Conservation (phyloP, 108 stramenopile genomes). For the Nitzschia inconspicua region DNA sequence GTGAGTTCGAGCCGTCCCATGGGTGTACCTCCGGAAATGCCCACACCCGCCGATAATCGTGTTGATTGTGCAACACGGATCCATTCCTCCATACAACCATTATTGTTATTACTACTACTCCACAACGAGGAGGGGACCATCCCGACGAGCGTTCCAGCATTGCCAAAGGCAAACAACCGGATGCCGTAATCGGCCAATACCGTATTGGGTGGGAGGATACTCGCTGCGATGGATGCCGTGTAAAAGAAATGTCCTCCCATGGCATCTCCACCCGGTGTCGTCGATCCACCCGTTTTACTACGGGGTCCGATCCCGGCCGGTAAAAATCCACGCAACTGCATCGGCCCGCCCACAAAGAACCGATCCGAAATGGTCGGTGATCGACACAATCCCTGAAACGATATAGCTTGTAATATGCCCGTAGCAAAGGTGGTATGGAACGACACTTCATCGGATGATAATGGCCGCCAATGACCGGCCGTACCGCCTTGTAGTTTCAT, state of each 20-base stretch:
- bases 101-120: not conserved
- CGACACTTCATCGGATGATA: slow-evolving; percentile 34
- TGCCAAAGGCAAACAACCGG: slow-evolving; percentile 74
- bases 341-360: slow-evolving; percentile 80
- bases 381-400: slow-evolving; percentile 59
- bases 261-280: slow-evolving; percentile 69
- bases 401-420: slow-evolving; percentile 48
- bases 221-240: slow-evolving; percentile 57
- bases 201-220: slow-evolving; percentile 45
- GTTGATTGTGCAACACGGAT: slow-evolving; percentile 38
- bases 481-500: slow-evolving; percentile 56
- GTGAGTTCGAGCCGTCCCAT: slow-evolving; percentile 75
- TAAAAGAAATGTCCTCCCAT: slow-evolving; percentile 81
- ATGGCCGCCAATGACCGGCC: slow-evolving; percentile 47
- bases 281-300: slow-evolving; percentile 44
- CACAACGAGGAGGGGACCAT: slow-evolving; percentile 12
- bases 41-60: slow-evolving; percentile 65
- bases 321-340: slow-evolving; percentile 74
- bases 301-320: slow-evolving; percentile 82
- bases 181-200: slow-evolving; percentile 53
- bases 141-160: slow-evolving; percentile 66
- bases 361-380: slow-evolving; percentile 66
- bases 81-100: not conserved
- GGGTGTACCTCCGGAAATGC: slow-evolving; percentile 58
- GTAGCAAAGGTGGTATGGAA: slow-evolving; percentile 55